Evolutionary conservation across 139 green algal species (phyloP).

Genomic region (Closterium sp.): DNA sequence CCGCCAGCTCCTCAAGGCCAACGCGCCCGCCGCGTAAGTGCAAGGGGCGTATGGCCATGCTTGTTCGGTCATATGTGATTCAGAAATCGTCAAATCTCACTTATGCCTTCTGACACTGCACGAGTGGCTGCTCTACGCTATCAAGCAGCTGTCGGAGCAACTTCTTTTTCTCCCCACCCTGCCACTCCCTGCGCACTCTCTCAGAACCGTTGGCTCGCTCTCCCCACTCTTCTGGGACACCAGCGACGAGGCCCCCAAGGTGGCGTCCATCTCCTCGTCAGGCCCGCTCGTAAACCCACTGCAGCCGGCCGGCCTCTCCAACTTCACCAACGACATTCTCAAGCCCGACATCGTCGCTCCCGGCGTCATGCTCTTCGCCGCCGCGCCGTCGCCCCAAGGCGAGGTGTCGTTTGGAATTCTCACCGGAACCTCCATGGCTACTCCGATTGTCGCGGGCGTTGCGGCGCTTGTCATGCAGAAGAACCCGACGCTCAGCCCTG

Average conservation of each 20-base stretch:
- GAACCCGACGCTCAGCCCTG: constrained; percentile 3
- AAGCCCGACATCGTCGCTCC: constrained; percentile 30
- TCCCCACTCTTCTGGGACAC: neutral
- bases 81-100: too few species aligned
- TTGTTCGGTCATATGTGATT: too few species aligned
- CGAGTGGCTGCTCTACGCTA: too few species aligned
- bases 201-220: neutral
- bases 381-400: neutral
- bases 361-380: constrained; percentile 21
- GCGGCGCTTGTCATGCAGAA: constrained; percentile 16
- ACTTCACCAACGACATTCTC: constrained; percentile 23
- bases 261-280: constrained; percentile 14
- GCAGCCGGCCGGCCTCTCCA: neutral
- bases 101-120: too few species aligned
- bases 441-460: constrained; percentile 29
- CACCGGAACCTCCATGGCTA: constrained; percentile 44
- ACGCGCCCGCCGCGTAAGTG: neutral
- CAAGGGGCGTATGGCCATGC: too few species aligned
- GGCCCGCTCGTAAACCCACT: neutral
- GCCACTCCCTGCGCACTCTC: neutral
- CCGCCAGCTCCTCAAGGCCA: neutral
- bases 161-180: neutral
- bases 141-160: too few species aligned
- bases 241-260: constrained; percentile 1
- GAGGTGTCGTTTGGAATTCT: constrained; percentile 13